Percentiles rank a stretch among this genome's conserved stretches.
These are phyloP conservation scores for Gentiana straminea DNA, from an alignment of 257 asterid species.

Conservation along the genomic window DNA sequence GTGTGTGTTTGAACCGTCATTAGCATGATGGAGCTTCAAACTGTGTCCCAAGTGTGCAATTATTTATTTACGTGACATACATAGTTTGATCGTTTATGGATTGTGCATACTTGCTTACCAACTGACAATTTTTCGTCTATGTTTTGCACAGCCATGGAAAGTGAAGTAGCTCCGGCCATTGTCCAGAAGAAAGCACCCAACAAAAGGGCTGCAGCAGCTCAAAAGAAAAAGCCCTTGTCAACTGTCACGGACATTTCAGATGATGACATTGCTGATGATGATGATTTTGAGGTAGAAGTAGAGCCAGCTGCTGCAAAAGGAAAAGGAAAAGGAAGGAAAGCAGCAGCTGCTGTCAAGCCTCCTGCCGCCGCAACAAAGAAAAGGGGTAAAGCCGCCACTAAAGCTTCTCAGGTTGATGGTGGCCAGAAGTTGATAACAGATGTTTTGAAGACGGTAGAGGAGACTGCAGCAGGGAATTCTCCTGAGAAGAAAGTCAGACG, in stretches of 20 bases:
- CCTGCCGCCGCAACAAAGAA: slow-evolving; percentile 46
- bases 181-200: slow-evolving; percentile 39
- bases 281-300: slow-evolving; percentile 23
- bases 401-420: slow-evolving; percentile 27
- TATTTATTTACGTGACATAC: not conserved
- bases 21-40: not conserved
- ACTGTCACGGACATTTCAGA: slow-evolving; percentile 32
- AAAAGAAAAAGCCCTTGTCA: slow-evolving; percentile 30
- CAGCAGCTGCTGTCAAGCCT: slow-evolving; percentile 41
- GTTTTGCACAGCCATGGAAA: slow-evolving; percentile 32
- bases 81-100: not conserved
- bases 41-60: not conserved
- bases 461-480: slow-evolving; percentile 17
- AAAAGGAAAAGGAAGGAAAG: slow-evolving; percentile 41
- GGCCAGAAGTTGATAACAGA: slow-evolving; percentile 74
- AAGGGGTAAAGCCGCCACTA: slow-evolving; percentile 44
- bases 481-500: slow-evolving; percentile 81
- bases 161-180: slow-evolving; percentile 17
- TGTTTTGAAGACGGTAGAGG: slow-evolving; percentile 42
- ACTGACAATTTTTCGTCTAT: not conserved
- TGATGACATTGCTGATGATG: slow-evolving; percentile 32
- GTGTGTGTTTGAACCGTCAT: not conserved
- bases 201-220: slow-evolving; percentile 33
- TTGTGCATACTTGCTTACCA: no score
- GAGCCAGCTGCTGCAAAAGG: slow-evolving; percentile 25